Evolutionary conservation across 371 early-diverging fungal genomes (phyloP).

Genomic region (Mortierella sp.): DNA sequence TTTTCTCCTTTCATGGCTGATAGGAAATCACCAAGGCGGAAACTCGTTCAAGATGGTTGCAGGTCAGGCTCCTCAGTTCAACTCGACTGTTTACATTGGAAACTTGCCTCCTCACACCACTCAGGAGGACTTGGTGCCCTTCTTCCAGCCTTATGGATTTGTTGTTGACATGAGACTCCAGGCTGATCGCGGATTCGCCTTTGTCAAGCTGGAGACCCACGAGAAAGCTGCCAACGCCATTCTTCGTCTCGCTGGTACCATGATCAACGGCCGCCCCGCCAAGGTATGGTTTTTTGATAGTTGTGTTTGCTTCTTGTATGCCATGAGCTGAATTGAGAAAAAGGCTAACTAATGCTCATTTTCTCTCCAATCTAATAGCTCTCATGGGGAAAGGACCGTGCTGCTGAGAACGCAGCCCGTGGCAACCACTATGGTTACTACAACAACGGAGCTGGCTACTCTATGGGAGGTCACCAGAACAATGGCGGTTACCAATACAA

Average conservation of each 20-base stretch:
- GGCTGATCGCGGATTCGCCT: constrained; percentile 92
- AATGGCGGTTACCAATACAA: constrained; percentile 48
- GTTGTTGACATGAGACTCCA: constrained; percentile 86
- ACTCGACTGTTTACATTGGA: constrained; percentile 91
- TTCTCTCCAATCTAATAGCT: constrained; percentile 59
- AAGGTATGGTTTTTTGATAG: constrained; percentile 61
- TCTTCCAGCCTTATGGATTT: constrained; percentile 84
- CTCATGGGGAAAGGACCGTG: constrained; percentile 93
- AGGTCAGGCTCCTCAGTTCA: constrained; percentile 81
- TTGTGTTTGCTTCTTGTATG: not conserved
- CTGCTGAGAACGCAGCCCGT: constrained; percentile 59
- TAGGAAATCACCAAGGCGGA: constrained; percentile 65
- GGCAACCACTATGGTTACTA: constrained; percentile 52
- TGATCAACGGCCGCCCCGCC: constrained; percentile 80
- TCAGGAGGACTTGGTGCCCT: constrained; percentile 79
- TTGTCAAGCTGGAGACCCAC: constrained; percentile 91
- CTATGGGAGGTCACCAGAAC: constrained; percentile 52
- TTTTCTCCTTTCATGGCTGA: not conserved
- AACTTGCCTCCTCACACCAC: constrained; percentile 85
- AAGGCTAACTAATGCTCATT: not conserved
- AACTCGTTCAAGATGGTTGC: constrained; percentile 76
- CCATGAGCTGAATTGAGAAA: too few species aligned
- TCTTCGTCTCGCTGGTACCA: constrained; percentile 78
- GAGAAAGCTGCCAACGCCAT: constrained; percentile 92
- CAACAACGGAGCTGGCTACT: constrained; percentile 45